Evolutionary conservation across 1,284 basidiomycete species (phyloP).

Genomic region (Uromyces viciae-fabae): DNA sequence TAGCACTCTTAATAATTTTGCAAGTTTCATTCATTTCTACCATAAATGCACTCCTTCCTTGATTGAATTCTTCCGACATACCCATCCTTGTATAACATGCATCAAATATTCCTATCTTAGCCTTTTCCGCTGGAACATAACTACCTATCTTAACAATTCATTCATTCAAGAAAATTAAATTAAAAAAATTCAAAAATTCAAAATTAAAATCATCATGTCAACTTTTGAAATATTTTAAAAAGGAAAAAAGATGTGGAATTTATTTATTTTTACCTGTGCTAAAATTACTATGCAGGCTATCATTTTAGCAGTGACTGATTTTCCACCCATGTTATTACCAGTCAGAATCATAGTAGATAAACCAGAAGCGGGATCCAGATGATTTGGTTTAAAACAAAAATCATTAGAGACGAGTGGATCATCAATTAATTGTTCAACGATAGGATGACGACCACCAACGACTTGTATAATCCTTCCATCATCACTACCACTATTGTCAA

Average conservation of each 20-base stretch:
- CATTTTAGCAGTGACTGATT: constrained; percentile 51
- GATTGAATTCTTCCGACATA: constrained; percentile 50
- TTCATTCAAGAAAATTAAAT: constrained; percentile 22
- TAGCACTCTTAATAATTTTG: constrained; percentile 50
- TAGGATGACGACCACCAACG: constrained; percentile 24
- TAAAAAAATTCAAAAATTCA: background rate
- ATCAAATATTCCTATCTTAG: constrained; percentile 50
- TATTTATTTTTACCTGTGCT: constrained; percentile 48
- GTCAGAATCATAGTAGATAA: constrained; percentile 49
- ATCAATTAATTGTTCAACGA: constrained; percentile 19
- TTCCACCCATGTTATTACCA: constrained; percentile 55
- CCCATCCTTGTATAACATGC: constrained; percentile 53
- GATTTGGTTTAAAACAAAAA: too few relatives aligned
- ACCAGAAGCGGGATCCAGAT: background rate
- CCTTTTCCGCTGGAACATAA: constrained; percentile 50
- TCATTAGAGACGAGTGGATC: constrained; percentile 36
- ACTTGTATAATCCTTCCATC: constrained; percentile 16
- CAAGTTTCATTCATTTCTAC: constrained; percentile 52
- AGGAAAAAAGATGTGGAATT: background rate
- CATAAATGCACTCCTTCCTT: constrained; percentile 53
- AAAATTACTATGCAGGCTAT: constrained; percentile 51
- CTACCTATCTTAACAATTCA: constrained; percentile 17
- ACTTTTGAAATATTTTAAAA: background rate
- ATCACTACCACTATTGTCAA: background rate
- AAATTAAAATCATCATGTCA: background rate